A percentile compares a stretch with the other conserved stretches of the same genome.
Evolutionary conservation across 2,329 filamentous ascomycete genomes (phyloP).

Genomic region (Didymella sp.): DNA sequence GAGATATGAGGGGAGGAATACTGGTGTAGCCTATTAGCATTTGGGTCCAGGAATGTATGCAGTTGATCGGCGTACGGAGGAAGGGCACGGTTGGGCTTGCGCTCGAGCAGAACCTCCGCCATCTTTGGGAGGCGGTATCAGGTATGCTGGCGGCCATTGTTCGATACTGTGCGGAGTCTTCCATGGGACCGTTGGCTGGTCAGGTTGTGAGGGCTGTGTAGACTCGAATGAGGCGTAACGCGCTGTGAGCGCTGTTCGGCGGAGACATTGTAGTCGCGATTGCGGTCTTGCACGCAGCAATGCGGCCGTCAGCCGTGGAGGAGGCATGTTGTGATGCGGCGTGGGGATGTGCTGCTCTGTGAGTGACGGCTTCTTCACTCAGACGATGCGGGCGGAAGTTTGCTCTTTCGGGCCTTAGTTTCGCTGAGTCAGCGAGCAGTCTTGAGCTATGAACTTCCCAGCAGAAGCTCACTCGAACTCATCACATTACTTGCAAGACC

Average conservation of each 20-base stretch:
- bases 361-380: constrained; percentile 24
- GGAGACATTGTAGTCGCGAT: constrained; percentile 32
- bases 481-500: neutral
- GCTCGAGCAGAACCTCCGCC: constrained; percentile 46
- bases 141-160: constrained; percentile 45
- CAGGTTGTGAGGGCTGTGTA: constrained; percentile 26
- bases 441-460: neutral
- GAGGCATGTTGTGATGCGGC: constrained; percentile 31
- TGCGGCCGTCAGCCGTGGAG: constrained; percentile 33
- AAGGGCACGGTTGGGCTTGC: constrained; percentile 44
- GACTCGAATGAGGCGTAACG: constrained; percentile 32
- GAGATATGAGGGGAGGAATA: constrained; percentile 45
- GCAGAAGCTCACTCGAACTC: neutral
- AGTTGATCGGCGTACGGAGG: constrained; percentile 36
- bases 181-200: constrained; percentile 44
- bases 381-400: constrained; percentile 26
- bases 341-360: constrained; percentile 11
- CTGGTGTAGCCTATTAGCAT: constrained; percentile 27
- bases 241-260: constrained; percentile 25
- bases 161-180: constrained; percentile 48
- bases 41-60: neutral
- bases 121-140: constrained; percentile 47
- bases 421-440: neutral
- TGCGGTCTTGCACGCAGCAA: constrained; percentile 36
- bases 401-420: constrained; percentile 2